Evolutionary conservation across 805 yeast genomes (phyloP).

Genomic region (Pichia californica): DNA sequence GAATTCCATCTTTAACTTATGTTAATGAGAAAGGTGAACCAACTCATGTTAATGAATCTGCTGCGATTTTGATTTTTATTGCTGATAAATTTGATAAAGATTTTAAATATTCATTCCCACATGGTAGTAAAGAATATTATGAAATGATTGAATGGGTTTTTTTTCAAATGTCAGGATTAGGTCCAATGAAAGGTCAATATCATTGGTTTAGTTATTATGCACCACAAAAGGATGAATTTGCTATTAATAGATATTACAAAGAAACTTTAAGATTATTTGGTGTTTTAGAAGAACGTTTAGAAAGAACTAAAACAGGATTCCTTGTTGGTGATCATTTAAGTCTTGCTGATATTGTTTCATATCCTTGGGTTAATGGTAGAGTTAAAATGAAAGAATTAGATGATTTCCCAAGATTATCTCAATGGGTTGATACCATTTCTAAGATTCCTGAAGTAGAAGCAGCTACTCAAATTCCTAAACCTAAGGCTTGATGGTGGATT

Average conservation of each 20-base stretch:
- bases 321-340: constrained; percentile 54
- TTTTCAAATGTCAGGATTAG: constrained; percentile 53
- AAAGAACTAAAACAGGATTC: constrained; percentile 42
- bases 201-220: constrained; percentile 40
- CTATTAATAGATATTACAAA: constrained; percentile 40
- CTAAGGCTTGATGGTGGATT: too few species aligned
- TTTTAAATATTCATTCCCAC: constrained; percentile 36
- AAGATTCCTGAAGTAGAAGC: constrained; percentile 29
- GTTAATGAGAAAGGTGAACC: constrained; percentile 35
- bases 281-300: constrained; percentile 46
- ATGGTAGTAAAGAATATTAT: constrained; percentile 40
- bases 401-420: constrained; percentile 33
- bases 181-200: constrained; percentile 61
- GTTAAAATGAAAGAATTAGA: constrained; percentile 12
- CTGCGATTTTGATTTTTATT: constrained; percentile 53
- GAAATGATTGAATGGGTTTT: constrained; percentile 45
- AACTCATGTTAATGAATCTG: constrained; percentile 48
- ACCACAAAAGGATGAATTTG: constrained; percentile 47
- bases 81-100: constrained; percentile 56
- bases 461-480: constrained; percentile 23
- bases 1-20: constrained; percentile 50
- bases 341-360: constrained; percentile 50
- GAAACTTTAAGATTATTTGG: constrained; percentile 50
- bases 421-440: constrained; percentile 35
- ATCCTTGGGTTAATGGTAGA: constrained; percentile 37